Percentiles rank a stretch among this genome's conserved stretches.
Evolutionary conservation across 345 rosid species (phyloP).

Genomic region (Ceriops decandra): DNA sequence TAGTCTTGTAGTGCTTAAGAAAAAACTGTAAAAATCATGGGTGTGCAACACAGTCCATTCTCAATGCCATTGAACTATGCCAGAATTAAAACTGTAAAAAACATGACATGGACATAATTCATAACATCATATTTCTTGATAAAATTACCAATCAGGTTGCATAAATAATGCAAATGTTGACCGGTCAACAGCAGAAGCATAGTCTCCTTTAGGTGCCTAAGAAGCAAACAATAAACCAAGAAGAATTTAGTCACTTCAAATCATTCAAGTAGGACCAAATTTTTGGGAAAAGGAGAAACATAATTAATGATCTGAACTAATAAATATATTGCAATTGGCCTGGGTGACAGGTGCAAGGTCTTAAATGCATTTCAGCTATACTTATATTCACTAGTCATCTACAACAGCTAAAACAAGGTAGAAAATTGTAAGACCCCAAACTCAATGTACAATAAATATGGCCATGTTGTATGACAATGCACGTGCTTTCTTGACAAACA

Average conservation of each 20-base stretch:
- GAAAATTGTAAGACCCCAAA: neutral
- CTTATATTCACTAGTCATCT: neutral
- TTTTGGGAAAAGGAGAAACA: neutral
- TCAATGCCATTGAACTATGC: neutral
- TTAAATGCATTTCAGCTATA: neutral
- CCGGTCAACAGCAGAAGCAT: conserved; percentile 59
- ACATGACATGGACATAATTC: neutral
- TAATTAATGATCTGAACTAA: neutral
- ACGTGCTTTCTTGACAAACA: too few species aligned
- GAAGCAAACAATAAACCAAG: conserved; percentile 9
- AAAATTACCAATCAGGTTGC: conserved; percentile 89
- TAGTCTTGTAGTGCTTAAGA: neutral
- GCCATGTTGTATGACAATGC: neutral
- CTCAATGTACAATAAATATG: neutral
- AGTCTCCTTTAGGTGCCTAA: conserved; percentile 82
- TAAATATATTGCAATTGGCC: too few species aligned
- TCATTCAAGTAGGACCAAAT: neutral
- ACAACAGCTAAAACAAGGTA: neutral
- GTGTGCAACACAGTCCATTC: neutral
- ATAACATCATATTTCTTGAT: neutral
- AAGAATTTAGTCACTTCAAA: conserved; percentile 1
- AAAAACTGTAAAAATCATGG: neutral
- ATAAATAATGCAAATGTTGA: conserved; percentile 91
- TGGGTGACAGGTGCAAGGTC: neutral
- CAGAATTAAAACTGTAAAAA: neutral